Evolutionary conservation across 371 early-diverging fungal genomes (phyloP), one percentile per base, ranked within the genome.

Genomic region (Syncephalastrum contaminatum): DNA sequence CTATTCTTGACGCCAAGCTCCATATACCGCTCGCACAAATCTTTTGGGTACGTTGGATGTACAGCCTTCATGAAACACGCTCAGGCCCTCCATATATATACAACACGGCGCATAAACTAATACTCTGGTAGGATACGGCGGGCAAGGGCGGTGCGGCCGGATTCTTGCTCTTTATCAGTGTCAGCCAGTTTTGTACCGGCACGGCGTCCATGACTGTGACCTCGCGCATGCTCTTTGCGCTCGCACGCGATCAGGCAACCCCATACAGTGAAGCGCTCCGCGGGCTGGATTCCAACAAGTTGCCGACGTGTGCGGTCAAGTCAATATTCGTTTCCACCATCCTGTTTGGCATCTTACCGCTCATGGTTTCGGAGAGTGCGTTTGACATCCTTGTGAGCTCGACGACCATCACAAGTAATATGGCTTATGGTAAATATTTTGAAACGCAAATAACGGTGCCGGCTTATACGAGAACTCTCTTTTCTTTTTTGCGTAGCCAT

Each of bases 341-440:
- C 10, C 46, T 57, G 14, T 25, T 63, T 14, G 69, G 82, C 36
- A 44, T 78, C 8, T 54, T 69, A 12, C 75, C 80, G 20, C 70
- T 79, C 50, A 72, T 71, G 13, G 48, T 75, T 16, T 63, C 68
- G 1, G 73, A 70, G 14, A 55, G 66, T 51, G 53, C 66, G 2
- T 82, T 82, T 56, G 75, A 83, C 22, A 87, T 87, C 20, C 79
- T 90, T 48, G 69, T 85, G 18, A 84, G 85, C 59, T 83, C 88
- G 30, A 77, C 85, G 1, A 87, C 87, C 14, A 84, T 88, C 49
- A 85, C 86, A n/a, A 69, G 84, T 30, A 85, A 86, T 67, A 73
- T 88, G 44, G 83, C 85, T 19, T 88, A 88, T 67, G 88, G 85
- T 62, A 60, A 62, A 46, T 4, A 3, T n/a, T n/a, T n/a, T n/a